phyloP scores from a whole-genome alignment of 2,329 filamentous ascomycete genomes.

The Diplocarpon rosae region DNA sequence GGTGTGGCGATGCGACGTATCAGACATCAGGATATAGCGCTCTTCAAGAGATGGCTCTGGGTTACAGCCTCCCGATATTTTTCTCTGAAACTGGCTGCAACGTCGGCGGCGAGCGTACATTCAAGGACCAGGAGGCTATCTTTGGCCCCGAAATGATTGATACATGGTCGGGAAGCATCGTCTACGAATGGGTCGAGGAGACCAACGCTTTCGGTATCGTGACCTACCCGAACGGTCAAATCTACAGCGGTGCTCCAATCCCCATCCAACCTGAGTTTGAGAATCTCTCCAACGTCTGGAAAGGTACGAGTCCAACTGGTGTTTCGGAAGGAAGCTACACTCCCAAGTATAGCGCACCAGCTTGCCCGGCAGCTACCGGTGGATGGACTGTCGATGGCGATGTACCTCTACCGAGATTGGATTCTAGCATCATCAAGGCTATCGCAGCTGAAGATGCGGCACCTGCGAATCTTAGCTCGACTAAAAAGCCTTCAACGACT shows the following conservation, averaged over 20 bases:
- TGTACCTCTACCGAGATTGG: slow-evolving; percentile 57
- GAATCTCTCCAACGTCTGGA: slow-evolving; percentile 70
- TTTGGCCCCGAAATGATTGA: slow-evolving; percentile 62
- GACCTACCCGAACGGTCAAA: slow-evolving; percentile 55
- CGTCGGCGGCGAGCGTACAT: slow-evolving; percentile 45
- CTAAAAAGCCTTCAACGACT: neutral
- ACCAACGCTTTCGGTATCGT: slow-evolving; percentile 73
- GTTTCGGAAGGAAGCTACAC: slow-evolving; percentile 54
- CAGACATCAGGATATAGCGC: slow-evolving; percentile 50
- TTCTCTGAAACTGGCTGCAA: slow-evolving; percentile 87
- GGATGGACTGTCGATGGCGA: slow-evolving; percentile 65
- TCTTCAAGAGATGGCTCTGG: slow-evolving; percentile 53
- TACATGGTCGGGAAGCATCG: slow-evolving; percentile 64
- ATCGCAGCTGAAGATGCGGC: neutral
- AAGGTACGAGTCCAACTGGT: slow-evolving; percentile 52
- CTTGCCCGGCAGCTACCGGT: slow-evolving; percentile 60
- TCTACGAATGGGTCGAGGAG: slow-evolving; percentile 88
- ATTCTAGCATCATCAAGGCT: slow-evolving; percentile 21
- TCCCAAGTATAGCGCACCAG: slow-evolving; percentile 47
- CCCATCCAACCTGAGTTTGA: slow-evolving; percentile 65
- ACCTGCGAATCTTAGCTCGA: neutral
- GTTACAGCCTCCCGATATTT: slow-evolving; percentile 66
- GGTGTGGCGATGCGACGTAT: slow-evolving; percentile 49
- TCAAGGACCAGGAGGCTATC: slow-evolving; percentile 65
- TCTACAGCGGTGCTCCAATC: slow-evolving; percentile 48